Percentiles rank a stretch among this genome's conserved stretches.
phyloP scores from a whole-genome alignment of 2,329 filamentous ascomycete genomes.

The Pyrenophora tritici-repentis region DNA sequence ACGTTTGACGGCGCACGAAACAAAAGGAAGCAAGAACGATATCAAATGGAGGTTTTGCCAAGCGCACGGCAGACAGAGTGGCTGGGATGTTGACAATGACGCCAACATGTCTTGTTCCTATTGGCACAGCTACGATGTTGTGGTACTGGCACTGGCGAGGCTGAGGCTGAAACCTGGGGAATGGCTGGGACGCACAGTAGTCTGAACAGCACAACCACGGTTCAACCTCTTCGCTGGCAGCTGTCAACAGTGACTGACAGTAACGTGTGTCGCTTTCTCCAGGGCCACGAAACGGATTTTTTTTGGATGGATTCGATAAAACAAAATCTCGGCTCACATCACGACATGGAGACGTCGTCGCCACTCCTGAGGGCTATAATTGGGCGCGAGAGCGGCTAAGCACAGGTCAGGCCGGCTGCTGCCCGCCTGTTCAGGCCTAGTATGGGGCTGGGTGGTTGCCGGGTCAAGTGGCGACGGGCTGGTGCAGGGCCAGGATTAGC shows the following conservation, averaged over 20 bases:
- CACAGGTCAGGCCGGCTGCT: background rate
- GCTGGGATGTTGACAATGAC: conserved; percentile 13
- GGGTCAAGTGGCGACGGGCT: conserved; percentile 25
- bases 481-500: conserved; percentile 16
- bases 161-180: conserved; percentile 10
- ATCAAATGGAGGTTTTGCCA: conserved; percentile 1
- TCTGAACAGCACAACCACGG: background rate
- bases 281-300: background rate
- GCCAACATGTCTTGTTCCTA: conserved; percentile 20
- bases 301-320: conserved; percentile 7
- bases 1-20: conserved; percentile 2
- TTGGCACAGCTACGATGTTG: conserved; percentile 12
- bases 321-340: conserved; percentile 12
- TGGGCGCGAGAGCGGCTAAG: conserved; percentile 16
- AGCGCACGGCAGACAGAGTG: too few relatives aligned
- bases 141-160: conserved; percentile 7
- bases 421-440: conserved; percentile 1
- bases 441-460: conserved; percentile 26
- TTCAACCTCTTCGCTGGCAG: too few relatives aligned
- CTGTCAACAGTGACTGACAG: background rate
- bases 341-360: conserved; percentile 9
- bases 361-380: conserved; percentile 17
- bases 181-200: conserved; percentile 9
- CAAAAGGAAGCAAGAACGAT: conserved; percentile 1
- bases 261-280: conserved; percentile 1